phyloP scores from a whole-genome alignment of 2,329 filamentous ascomycete genomes.

The Neoarthrinium moseri region DNA sequence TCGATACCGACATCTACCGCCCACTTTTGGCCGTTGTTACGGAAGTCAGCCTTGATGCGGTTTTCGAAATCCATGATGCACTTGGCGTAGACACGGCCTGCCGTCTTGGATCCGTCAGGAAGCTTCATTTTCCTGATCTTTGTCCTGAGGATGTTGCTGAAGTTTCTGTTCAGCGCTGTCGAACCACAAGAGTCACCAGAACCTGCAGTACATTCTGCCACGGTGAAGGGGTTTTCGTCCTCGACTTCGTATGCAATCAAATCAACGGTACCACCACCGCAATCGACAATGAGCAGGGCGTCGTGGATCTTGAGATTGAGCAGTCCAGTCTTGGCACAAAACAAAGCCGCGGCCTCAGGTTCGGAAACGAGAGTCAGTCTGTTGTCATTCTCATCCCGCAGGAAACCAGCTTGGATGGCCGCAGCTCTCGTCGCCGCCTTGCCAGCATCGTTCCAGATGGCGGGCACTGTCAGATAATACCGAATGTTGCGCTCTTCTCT shows the following conservation, averaged over 20 bases:
- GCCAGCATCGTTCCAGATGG: conserved; percentile 98
- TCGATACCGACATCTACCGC: conserved; percentile 98
- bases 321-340: conserved; percentile 95
- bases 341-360: conserved; percentile 94
- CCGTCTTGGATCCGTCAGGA: conserved; percentile 92
- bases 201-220: conserved; percentile 94
- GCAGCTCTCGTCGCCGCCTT: conserved; percentile 95
- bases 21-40: conserved; percentile 99
- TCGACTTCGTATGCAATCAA: conserved; percentile 98
- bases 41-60: conserved; percentile 98
- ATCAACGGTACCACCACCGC: conserved; percentile 97
- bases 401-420: conserved; percentile 94
- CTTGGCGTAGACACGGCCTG: conserved; percentile 97
- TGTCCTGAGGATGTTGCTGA: conserved; percentile 94
- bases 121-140: conserved; percentile 99
- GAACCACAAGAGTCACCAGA: conserved; percentile 97
- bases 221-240: conserved; percentile 94
- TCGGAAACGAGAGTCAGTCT: conserved; percentile 91
- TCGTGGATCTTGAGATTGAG: conserved; percentile 98
- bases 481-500: conserved; percentile 96
- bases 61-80: conserved; percentile 99
- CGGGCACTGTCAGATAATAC: conserved; percentile 97
- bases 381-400: conserved; percentile 97
- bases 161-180: conserved; percentile 96
- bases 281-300: conserved; percentile 97